Evolutionary conservation across 495 filamentous ascomycete species (phyloP).

Genomic region (Xylaria grammica): DNA sequence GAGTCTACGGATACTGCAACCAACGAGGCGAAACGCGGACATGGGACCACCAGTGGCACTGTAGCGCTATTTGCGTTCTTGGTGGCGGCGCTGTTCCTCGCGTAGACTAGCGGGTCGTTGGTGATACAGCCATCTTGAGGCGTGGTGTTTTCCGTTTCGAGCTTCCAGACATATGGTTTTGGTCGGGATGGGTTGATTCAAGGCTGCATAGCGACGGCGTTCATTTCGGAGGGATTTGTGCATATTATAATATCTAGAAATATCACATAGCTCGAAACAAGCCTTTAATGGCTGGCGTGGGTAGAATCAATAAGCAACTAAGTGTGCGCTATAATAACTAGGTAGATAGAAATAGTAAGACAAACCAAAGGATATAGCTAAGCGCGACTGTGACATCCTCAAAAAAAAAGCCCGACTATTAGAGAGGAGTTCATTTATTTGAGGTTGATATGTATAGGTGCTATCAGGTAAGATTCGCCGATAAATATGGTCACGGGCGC

Average conservation of each 20-base stretch:
- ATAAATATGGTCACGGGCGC: not conserved
- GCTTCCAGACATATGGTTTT: not conserved
- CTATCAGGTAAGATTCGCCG: not conserved
- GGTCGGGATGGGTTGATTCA: constrained; percentile 7
- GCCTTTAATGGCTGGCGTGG: not conserved
- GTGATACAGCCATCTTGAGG: not conserved
- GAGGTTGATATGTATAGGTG: too few species aligned
- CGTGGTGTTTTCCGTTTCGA: not conserved
- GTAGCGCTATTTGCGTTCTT: constrained; percentile 42
- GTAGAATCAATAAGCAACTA: not conserved
- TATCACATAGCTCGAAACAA: not conserved
- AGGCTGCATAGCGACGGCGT: constrained; percentile 40
- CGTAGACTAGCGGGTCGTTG: constrained; percentile 19
- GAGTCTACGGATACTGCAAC: constrained; percentile 13
- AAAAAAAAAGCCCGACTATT: too few species aligned
- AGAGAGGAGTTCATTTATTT: too few species aligned
- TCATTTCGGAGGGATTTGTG: constrained; percentile 1
- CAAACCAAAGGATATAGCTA: not conserved
- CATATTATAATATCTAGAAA: not conserved
- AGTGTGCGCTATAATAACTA: not conserved
- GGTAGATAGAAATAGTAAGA: not conserved
- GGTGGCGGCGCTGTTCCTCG: constrained; percentile 33
- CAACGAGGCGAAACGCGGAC: constrained; percentile 20
- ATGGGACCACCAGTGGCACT: constrained; percentile 14
- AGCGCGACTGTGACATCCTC: too few species aligned